Percentiles rank a stretch among this genome's conserved stretches.
These are phyloP conservation scores for Peniophora sp. DNA, from an alignment of 1,284 basidiomycete genomes.

Conservation along the genomic window DNA sequence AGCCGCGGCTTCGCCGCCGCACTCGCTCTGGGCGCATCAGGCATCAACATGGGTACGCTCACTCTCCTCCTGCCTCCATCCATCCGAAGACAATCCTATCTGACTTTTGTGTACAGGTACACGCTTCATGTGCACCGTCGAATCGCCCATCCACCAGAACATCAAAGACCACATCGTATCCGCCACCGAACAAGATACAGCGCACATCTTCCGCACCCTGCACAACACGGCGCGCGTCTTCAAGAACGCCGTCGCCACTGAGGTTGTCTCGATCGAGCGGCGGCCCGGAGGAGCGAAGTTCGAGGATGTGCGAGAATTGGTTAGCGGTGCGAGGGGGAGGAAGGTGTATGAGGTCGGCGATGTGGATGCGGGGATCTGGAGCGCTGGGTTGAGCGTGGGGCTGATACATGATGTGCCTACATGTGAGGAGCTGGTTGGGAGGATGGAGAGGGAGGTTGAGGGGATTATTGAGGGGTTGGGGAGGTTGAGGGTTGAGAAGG, in stretches of 20 bases:
- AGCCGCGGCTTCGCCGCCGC: slow-evolving; percentile 78
- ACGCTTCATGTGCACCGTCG: slow-evolving; percentile 81
- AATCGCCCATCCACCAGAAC: slow-evolving; percentile 82
- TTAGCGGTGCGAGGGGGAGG: slow-evolving; percentile 72
- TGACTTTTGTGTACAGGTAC: slow-evolving; percentile 40
- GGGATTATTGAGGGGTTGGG: slow-evolving; percentile 52
- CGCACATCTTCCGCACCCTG: slow-evolving; percentile 87
- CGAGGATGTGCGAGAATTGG: slow-evolving; percentile 77
- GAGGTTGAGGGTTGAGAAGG: slow-evolving; percentile 26
- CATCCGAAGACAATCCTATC: background rate
- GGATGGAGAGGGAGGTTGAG: slow-evolving; percentile 77
- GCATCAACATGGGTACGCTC: slow-evolving; percentile 75
- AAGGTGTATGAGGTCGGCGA: slow-evolving; percentile 84
- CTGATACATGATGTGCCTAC: slow-evolving; percentile 85
- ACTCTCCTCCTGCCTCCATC: slow-evolving; percentile 1
- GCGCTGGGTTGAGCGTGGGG: slow-evolving; percentile 71
- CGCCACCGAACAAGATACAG: slow-evolving; percentile 74
- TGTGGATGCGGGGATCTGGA: slow-evolving; percentile 85
- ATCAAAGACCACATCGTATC: slow-evolving; percentile 88
- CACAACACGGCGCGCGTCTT: slow-evolving; percentile 85
- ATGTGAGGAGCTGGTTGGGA: slow-evolving; percentile 66
- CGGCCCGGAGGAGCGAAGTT: slow-evolving; percentile 84
- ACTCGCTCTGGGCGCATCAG: slow-evolving; percentile 76
- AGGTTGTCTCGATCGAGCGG: slow-evolving; percentile 79
- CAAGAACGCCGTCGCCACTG: slow-evolving; percentile 75